Percentiles rank a stretch among this genome's conserved stretches.
Conservation (phyloP, 495 filamentous ascomycete genomes). For the Aspergillus ellipticus region DNA sequence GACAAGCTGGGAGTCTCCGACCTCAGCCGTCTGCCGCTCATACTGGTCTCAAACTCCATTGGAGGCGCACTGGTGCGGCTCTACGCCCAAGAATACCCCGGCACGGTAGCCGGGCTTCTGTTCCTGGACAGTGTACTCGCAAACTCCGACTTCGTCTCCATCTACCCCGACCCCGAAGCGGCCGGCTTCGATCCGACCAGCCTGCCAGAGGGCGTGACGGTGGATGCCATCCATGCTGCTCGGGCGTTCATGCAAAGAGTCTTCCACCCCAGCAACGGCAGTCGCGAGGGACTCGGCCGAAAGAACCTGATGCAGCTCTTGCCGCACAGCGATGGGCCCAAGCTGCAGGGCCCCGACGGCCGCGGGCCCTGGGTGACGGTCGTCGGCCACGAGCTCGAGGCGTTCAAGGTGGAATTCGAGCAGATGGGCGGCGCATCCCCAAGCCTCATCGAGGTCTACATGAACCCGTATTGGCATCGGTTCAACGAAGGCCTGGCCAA, state of each 20-base stretch:
- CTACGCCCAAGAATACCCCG: conserved; percentile 46
- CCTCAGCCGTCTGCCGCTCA: conserved; percentile 24
- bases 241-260: conserved; percentile 33
- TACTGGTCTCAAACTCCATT: conserved; percentile 57
- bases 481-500: conserved; percentile 55
- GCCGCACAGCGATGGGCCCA: conserved; percentile 46
- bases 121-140: conserved; percentile 62
- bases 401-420: conserved; percentile 48
- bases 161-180: conserved; percentile 58
- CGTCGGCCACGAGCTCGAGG: conserved; percentile 58
- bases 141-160: conserved; percentile 55
- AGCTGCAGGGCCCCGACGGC: conserved; percentile 35
- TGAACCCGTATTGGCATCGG: conserved; percentile 50
- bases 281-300: conserved; percentile 54
- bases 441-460: conserved; percentile 44
- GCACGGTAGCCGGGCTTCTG: conserved; percentile 43
- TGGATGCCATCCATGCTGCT: conserved; percentile 43
- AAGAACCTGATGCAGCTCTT: conserved; percentile 44
- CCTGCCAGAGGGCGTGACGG: conserved; percentile 45
- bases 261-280: conserved; percentile 54
- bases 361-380: conserved; percentile 47
- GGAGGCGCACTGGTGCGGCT: conserved; percentile 57
- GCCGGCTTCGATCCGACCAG: conserved; percentile 38
- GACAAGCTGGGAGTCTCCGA: conserved; percentile 15
- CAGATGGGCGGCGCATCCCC: conserved; percentile 38